phyloP scores from a whole-genome alignment of 305 asterid genomes.

The Ilex paraguariensis region DNA sequence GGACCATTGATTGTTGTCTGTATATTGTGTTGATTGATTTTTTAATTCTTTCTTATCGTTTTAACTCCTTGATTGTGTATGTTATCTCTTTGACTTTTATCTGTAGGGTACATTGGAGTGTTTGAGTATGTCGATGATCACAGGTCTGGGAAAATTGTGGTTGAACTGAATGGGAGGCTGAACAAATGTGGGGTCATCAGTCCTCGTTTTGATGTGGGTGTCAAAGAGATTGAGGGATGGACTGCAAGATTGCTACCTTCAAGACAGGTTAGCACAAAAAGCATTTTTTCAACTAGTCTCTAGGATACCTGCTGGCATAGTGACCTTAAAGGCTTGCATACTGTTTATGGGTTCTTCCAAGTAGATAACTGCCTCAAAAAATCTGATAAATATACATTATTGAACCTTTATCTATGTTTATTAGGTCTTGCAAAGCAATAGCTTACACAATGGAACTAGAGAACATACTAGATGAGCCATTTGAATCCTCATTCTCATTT shows the following conservation, averaged over 20 bases:
- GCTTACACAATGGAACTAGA: too few species aligned
- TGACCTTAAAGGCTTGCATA: too few species aligned
- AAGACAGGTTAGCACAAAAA: background rate
- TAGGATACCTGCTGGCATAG: background rate
- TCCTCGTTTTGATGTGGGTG: constrained; percentile 1
- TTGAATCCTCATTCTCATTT: too few species aligned
- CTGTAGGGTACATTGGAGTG: background rate
- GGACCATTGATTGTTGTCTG: background rate
- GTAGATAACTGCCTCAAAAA: too few species aligned
- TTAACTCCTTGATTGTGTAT: background rate
- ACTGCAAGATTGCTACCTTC: background rate
- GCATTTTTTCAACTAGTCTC: background rate
- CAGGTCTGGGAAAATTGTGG: constrained; percentile 2
- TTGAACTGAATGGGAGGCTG: constrained; percentile 1
- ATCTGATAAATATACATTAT: too few species aligned
- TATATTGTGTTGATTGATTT: too few species aligned
- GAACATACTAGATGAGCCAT: too few species aligned
- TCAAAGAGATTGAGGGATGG: constrained; percentile 3
- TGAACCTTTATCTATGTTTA: too few species aligned
- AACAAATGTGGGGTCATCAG: constrained; percentile 2
- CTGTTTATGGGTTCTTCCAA: too few species aligned
- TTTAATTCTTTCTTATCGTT: background rate
- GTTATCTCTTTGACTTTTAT: background rate
- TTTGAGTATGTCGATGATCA: constrained; percentile 4
- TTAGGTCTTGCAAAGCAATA: too few species aligned